Evolutionary conservation across 2,329 filamentous ascomycete genomes (phyloP).

Genomic region (Penicillium sp.): DNA sequence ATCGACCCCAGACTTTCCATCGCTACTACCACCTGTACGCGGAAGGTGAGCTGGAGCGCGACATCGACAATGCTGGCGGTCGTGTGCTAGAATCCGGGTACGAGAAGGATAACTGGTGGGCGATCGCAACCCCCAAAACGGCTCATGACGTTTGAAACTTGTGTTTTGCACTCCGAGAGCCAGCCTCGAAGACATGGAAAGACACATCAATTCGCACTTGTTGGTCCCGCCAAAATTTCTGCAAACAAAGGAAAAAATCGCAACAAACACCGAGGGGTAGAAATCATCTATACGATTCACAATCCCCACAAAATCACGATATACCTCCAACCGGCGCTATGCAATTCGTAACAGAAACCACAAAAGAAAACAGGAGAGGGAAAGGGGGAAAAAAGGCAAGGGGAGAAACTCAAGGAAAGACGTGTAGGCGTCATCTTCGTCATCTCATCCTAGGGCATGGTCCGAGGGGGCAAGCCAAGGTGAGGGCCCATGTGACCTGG

Average conservation of each 20-base stretch:
- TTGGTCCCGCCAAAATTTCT: conserved; percentile 4
- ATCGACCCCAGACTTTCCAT: conserved; percentile 55
- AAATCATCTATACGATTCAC: conserved; percentile 25
- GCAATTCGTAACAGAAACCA: conserved; percentile 31
- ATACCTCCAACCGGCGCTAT: conserved; percentile 34
- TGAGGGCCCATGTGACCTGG: conserved; percentile 26
- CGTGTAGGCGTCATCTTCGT: conserved; percentile 18
- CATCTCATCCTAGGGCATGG: conserved; percentile 25
- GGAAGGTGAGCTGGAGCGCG: conserved; percentile 74
- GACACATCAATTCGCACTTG: conserved; percentile 4
- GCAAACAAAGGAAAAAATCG: conserved; percentile 11
- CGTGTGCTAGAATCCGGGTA: conserved; percentile 71
- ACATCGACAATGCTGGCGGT: conserved; percentile 67
- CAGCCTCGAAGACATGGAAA: conserved; percentile 22
- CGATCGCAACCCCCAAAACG: conserved; percentile 47
- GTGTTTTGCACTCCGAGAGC: conserved; percentile 20
- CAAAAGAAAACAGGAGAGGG: conserved; percentile 3
- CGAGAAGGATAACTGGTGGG: conserved; percentile 99
- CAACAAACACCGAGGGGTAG: conserved; percentile 11
- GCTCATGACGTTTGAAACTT: conserved; percentile 10
- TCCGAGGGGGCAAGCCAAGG: conserved; percentile 30
- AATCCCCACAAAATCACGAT: conserved; percentile 26
- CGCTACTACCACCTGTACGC: conserved; percentile 91
- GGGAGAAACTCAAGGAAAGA: conserved; percentile 18
- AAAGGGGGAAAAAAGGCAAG: neutral